Percentiles rank a stretch among this genome's conserved stretches.
phyloP scores from a whole-genome alignment of 768 basidiomycete genomes.

The Serendipita indica region DNA sequence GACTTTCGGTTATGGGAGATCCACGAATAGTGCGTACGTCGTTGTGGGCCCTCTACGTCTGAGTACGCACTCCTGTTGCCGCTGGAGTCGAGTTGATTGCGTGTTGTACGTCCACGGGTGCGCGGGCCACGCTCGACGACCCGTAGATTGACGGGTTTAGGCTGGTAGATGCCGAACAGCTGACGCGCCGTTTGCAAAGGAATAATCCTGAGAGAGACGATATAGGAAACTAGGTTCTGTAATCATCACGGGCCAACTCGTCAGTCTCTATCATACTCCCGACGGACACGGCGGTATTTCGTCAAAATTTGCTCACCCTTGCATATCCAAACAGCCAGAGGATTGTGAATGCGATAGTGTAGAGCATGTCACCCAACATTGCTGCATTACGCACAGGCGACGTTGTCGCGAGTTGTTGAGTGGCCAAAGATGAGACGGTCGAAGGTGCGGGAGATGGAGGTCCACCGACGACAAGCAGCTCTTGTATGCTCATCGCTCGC shows the following conservation, averaged over 20 bases:
- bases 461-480: not conserved
- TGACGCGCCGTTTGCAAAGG: not conserved
- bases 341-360: conserved; percentile 1
- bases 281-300: not conserved
- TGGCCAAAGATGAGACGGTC: not conserved
- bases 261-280: not conserved
- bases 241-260: not conserved
- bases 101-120: too few relatives aligned
- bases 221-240: conserved; percentile 4
- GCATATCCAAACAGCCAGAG: conserved; percentile 6
- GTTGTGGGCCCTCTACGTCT: too few relatives aligned
- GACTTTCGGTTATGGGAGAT: too few relatives aligned
- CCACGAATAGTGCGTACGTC: too few relatives aligned
- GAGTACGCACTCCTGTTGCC: too few relatives aligned
- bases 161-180: conserved; percentile 2
- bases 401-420: not conserved
- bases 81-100: too few relatives aligned
- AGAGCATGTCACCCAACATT: not conserved
- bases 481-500: too few relatives aligned
- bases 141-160: not conserved
- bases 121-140: too few relatives aligned
- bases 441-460: not conserved
- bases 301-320: not conserved
- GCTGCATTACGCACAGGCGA: not conserved
- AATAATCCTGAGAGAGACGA: conserved; percentile 5